These are phyloP conservation scores for Kwoniella botswanensis DNA, from an alignment of 768 basidiomycete species.

Conservation along the genomic window DNA sequence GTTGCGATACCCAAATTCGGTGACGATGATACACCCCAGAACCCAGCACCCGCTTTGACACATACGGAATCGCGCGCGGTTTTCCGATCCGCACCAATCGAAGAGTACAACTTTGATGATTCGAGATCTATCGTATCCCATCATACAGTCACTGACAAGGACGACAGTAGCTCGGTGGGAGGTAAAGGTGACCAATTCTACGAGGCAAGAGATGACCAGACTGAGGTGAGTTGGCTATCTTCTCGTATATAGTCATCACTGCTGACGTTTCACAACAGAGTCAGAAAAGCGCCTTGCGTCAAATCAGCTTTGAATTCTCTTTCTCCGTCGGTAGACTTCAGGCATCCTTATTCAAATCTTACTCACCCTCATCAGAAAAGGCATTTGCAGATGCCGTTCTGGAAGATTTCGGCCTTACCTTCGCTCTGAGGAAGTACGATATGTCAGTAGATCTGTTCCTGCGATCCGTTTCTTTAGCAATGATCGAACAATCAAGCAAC, in stretches of 20 bases:
- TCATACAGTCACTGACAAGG: slow-evolving; percentile 57
- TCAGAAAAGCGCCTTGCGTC: slow-evolving; percentile 62
- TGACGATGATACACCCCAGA: slow-evolving; percentile 61
- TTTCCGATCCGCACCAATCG: slow-evolving; percentile 51
- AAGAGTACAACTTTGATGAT: slow-evolving; percentile 69
- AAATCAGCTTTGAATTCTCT: slow-evolving; percentile 77
- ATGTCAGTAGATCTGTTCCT: slow-evolving; percentile 85
- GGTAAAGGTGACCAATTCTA: slow-evolving; percentile 64
- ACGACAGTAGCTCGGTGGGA: slow-evolving; percentile 34
- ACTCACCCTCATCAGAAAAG: slow-evolving; percentile 68
- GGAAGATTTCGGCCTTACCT: slow-evolving; percentile 74
- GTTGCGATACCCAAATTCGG: slow-evolving; percentile 82
- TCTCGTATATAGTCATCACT: no score
- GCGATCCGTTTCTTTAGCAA: slow-evolving; percentile 74
- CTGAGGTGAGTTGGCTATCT: slow-evolving; percentile 61
- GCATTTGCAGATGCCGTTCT: slow-evolving; percentile 78
- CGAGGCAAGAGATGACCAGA: slow-evolving; percentile 70
- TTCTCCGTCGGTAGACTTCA: slow-evolving; percentile 85
- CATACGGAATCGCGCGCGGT: slow-evolving; percentile 12
- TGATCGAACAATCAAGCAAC: slow-evolving; percentile 66
- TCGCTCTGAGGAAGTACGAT: slow-evolving; percentile 78
- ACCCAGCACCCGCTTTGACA: slow-evolving; percentile 32
- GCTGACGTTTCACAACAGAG: slow-evolving; percentile 25
- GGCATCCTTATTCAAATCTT: slow-evolving; percentile 76
- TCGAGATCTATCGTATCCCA: slow-evolving; percentile 45